Conservation (phyloP, 2,329 filamentous ascomycete genomes). For the Anthostomella pinea region DNA sequence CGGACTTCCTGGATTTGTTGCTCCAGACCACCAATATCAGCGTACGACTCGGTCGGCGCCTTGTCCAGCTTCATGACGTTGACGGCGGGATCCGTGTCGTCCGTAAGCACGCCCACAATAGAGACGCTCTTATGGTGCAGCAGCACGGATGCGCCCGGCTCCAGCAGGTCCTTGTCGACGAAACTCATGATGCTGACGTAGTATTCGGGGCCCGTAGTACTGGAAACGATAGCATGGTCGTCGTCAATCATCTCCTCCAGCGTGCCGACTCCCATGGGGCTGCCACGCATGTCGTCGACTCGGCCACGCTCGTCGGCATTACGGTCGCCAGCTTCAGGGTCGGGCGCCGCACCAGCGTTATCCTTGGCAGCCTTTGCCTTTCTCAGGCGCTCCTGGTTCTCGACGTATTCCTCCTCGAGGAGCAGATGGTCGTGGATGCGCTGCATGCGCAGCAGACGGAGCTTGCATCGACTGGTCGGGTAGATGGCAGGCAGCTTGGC, state of each 20-base stretch:
- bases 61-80: slow-evolving; percentile 99
- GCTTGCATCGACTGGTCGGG: slow-evolving; percentile 95
- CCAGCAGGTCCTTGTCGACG: slow-evolving; percentile 96
- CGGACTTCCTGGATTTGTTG: slow-evolving; percentile 95
- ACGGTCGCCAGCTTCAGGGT: slow-evolving; percentile 74
- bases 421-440: slow-evolving; percentile 96
- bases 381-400: slow-evolving; percentile 94
- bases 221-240: slow-evolving; percentile 97
- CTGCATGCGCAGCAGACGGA: slow-evolving; percentile 96
- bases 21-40: slow-evolving; percentile 96
- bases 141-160: slow-evolving; percentile 92
- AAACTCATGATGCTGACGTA: slow-evolving; percentile 99
- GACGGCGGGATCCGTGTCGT: slow-evolving; percentile 91
- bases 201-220: slow-evolving; percentile 95
- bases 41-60: slow-evolving; percentile 95
- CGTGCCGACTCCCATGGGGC: slow-evolving; percentile 96
- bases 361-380: slow-evolving; percentile 84
- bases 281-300: slow-evolving; percentile 97
- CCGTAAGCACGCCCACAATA: slow-evolving; percentile 93
- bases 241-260: slow-evolving; percentile 99
- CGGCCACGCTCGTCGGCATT: slow-evolving; percentile 92
- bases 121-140: slow-evolving; percentile 98
- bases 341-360: slow-evolving; percentile 60
- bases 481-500: slow-evolving; percentile 93
- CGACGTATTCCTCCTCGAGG: slow-evolving; percentile 96